These are phyloP conservation scores for Oryza punctata DNA, from an alignment of 176 grass and related monocot genomes.

Conservation along the genomic window DNA sequence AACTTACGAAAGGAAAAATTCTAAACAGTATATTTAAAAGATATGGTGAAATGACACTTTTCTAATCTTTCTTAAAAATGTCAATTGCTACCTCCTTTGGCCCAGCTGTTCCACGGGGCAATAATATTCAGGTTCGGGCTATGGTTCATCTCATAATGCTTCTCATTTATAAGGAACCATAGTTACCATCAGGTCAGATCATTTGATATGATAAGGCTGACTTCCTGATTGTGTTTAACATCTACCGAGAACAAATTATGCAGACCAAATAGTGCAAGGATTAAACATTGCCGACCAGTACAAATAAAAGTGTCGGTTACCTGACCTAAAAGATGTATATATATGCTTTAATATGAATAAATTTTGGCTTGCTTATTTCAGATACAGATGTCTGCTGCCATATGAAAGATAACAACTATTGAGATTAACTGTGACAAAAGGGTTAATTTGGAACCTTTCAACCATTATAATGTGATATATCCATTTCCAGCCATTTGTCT, in stretches of 20 bases:
- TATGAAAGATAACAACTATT: neutral
- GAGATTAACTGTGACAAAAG: neutral
- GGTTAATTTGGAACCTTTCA: neutral
- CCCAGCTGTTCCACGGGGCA: neutral
- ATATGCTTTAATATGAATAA: neutral
- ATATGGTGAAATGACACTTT: neutral
- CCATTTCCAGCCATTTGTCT: neutral
- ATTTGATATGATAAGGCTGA: constrained; percentile 1
- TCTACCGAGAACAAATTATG: neutral
- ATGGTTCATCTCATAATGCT: neutral
- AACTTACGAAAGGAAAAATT: no score
- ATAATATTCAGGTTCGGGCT: neutral
- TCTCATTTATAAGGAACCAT: neutral
- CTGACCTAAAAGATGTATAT: neutral
- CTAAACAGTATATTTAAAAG: neutral
- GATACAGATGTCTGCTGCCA: neutral
- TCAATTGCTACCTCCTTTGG: neutral
- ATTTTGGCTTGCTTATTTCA: neutral
- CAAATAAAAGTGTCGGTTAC: neutral
- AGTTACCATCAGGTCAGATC: neutral
- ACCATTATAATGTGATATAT: neutral
- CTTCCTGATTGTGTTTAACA: neutral
- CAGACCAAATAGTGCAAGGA: neutral
- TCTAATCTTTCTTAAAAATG: neutral
- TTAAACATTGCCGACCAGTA: neutral